Conservation (phyloP, 2,329 filamentous ascomycete genomes). For the Monosporascus sp. region DNA sequence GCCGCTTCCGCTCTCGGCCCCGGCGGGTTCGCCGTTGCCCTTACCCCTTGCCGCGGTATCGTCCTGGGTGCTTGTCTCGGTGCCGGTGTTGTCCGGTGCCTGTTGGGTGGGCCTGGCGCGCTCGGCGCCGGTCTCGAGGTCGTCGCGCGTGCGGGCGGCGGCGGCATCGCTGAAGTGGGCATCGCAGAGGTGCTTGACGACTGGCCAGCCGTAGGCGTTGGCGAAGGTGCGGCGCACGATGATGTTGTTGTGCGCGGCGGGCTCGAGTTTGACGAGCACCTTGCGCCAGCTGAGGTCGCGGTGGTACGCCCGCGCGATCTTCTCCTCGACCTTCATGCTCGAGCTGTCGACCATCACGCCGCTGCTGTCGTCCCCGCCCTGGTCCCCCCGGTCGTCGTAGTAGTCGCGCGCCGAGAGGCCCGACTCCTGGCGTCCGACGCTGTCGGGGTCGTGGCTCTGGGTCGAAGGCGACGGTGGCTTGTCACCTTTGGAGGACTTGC, state of each 20-base stretch:
- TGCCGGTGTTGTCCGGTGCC: slow-evolving; percentile 56
- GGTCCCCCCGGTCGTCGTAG: slow-evolving; percentile 36
- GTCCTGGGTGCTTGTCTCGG: slow-evolving; percentile 49
- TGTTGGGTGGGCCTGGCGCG: slow-evolving; percentile 57
- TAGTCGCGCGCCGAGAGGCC: slow-evolving; percentile 42
- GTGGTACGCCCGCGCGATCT: slow-evolving; percentile 95
- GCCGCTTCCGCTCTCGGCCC: too few relatives aligned
- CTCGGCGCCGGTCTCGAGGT: slow-evolving; percentile 62
- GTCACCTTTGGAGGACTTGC: slow-evolving; percentile 20
- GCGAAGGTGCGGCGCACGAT: slow-evolving; percentile 94
- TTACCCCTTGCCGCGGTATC: slow-evolving; percentile 7
- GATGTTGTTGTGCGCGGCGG: slow-evolving; percentile 98
- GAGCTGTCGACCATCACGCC: slow-evolving; percentile 52
- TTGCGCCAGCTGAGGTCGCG: slow-evolving; percentile 91
- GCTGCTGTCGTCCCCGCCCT: slow-evolving; percentile 31
- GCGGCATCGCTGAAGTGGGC: slow-evolving; percentile 83
- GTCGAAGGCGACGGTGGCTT: slow-evolving; percentile 23
- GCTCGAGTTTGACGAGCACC: slow-evolving; percentile 89
- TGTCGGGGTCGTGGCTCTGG: slow-evolving; percentile 17
- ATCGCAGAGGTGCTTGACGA: slow-evolving; percentile 89
- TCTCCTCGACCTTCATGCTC: slow-evolving; percentile 89
- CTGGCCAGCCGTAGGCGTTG: slow-evolving; percentile 97
- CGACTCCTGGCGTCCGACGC: slow-evolving; percentile 38
- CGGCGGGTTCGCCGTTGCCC: background rate
- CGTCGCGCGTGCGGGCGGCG: slow-evolving; percentile 59